Evolutionary conservation across 2,329 filamentous ascomycete species (phyloP).

Genomic region (Coniochaeta pulveracea): DNA sequence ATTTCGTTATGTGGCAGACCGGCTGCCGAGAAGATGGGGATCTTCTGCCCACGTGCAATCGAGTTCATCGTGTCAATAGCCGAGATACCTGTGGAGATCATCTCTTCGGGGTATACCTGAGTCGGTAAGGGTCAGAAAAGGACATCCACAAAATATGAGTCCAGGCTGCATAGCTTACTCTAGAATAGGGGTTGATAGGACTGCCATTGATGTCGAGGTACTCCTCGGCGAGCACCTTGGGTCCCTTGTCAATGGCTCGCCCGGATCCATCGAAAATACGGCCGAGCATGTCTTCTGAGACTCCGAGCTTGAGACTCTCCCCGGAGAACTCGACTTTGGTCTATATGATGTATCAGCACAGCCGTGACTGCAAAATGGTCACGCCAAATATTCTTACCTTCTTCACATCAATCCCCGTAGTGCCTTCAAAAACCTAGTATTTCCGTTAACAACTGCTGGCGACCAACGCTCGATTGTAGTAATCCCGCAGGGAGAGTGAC

Average conservation of each 20-base stretch:
- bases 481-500: too few species aligned
- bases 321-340: conserved; percentile 97
- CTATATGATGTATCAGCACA: conserved; percentile 31
- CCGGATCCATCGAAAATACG: conserved; percentile 98
- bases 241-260: conserved; percentile 96
- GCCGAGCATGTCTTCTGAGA: conserved; percentile 98
- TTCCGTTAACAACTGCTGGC: too few species aligned
- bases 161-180: too few species aligned
- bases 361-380: background rate
- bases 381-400: conserved; percentile 54
- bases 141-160: too few species aligned
- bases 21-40: conserved; percentile 96
- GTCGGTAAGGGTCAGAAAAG: conserved; percentile 11
- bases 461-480: too few species aligned
- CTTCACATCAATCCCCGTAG: conserved; percentile 95
- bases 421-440: conserved; percentile 87
- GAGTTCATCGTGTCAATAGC: conserved; percentile 98
- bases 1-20: conserved; percentile 99
- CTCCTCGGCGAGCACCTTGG: conserved; percentile 94
- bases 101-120: conserved; percentile 96
- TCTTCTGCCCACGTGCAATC: conserved; percentile 97
- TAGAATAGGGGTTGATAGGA: conserved; percentile 95
- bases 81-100: conserved; percentile 99
- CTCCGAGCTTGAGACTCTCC: conserved; percentile 93
- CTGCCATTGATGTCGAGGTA: conserved; percentile 98